Evolutionary conservation across 2,329 filamentous ascomycete genomes (phyloP).

Genomic region (Colletotrichum spaethianum): DNA sequence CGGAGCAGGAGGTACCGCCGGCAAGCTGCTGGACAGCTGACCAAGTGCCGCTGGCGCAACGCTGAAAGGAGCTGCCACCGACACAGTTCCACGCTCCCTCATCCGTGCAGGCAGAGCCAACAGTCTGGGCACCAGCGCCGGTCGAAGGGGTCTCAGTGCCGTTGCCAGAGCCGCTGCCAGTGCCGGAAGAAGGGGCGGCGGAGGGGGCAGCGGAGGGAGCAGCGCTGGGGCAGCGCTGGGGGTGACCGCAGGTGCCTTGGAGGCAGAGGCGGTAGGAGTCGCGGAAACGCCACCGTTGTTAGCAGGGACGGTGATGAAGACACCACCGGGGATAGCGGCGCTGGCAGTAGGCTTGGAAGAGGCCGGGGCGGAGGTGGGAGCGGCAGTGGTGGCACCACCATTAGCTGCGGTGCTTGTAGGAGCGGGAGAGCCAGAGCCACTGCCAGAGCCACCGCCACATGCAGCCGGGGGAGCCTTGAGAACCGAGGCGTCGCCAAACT

Average conservation of each 20-base stretch:
- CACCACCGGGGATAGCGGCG: conserved; percentile 52
- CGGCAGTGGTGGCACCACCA: conserved; percentile 27
- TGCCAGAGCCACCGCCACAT: neutral
- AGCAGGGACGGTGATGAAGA: conserved; percentile 55
- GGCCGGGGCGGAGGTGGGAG: conserved; percentile 43
- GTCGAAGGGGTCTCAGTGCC: conserved; percentile 38
- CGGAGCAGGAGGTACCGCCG: conserved; percentile 60
- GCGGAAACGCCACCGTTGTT: conserved; percentile 39
- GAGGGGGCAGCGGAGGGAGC: conserved; percentile 30
- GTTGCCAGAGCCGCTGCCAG: conserved; percentile 35
- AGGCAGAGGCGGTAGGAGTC: conserved; percentile 41
- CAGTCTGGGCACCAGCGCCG: conserved; percentile 51
- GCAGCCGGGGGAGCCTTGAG: neutral
- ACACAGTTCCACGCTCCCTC: conserved; percentile 71
- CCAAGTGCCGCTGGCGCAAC: conserved; percentile 68
- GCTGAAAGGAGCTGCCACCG: conserved; percentile 65
- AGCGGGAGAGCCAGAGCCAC: neutral
- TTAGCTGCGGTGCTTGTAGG: neutral
- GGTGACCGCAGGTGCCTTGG: conserved; percentile 38
- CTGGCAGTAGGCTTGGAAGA: conserved; percentile 25
- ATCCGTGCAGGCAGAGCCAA: conserved; percentile 60
- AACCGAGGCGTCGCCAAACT: neutral
- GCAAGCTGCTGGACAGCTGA: conserved; percentile 59
- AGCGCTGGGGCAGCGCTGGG: conserved; percentile 33
- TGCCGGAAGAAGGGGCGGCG: conserved; percentile 37